phyloP scores from a whole-genome alignment of 2,329 filamentous ascomycete species.

The Colletotrichum camelliae region DNA sequence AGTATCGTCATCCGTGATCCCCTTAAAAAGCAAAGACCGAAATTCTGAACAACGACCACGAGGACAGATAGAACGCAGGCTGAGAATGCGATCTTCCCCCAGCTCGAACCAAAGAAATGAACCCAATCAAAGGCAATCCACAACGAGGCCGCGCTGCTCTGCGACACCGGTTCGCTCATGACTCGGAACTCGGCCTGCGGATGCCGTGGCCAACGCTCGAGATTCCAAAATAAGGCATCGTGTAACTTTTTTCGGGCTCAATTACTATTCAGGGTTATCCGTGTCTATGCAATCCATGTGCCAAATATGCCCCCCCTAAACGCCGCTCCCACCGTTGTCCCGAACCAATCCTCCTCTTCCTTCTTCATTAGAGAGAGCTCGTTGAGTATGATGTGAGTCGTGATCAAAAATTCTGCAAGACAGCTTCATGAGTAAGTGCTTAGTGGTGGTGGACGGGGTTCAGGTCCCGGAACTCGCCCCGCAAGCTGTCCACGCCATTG shows the following conservation, averaged over 20 bases:
- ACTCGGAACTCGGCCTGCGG: neutral
- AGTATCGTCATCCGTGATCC: neutral
- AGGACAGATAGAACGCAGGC: neutral
- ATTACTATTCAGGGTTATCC: constrained; percentile 14
- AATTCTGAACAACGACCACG: neutral
- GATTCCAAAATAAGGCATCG: neutral
- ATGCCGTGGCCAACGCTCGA: neutral
- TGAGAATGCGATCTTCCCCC: neutral
- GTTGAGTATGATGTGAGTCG: neutral
- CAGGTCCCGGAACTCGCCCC: constrained; percentile 29
- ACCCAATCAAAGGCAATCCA: neutral
- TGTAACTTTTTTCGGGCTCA: neutral
- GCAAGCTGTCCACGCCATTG: constrained; percentile 26
- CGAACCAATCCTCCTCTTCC: neutral
- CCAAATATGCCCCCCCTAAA: neutral
- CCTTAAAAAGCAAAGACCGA: neutral
- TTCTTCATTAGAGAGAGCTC: neutral
- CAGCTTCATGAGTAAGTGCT: neutral
- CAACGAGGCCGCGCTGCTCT: neutral
- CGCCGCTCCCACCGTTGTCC: neutral
- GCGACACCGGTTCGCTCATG: neutral
- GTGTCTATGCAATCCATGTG: constrained; percentile 10
- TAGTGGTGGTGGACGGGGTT: constrained; percentile 22
- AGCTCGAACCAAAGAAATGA: neutral
- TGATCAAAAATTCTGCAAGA: neutral